A percentile compares a stretch with the other conserved stretches of the same genome.
These are phyloP conservation scores for Ophiognomonia clavigignenti-juglandacearum DNA, from an alignment of 2,329 filamentous ascomycete species.

Conservation along the genomic window DNA sequence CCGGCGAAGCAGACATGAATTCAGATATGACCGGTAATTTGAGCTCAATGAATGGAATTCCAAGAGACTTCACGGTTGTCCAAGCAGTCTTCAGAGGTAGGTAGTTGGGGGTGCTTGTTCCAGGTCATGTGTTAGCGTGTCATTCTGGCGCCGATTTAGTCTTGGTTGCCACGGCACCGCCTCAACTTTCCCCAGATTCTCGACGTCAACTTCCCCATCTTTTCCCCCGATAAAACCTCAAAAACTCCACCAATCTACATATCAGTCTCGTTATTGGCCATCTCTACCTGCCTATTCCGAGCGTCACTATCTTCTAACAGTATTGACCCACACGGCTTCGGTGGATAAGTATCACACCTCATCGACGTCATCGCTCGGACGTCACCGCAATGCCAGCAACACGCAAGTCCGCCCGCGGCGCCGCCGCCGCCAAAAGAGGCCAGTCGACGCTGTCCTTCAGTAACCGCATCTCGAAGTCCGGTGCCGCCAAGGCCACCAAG, in stretches of 20 bases:
- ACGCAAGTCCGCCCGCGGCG: slow-evolving; percentile 40
- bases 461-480: slow-evolving; percentile 50
- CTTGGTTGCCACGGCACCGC: slow-evolving; percentile 1
- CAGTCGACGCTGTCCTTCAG: slow-evolving; percentile 57
- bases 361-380: slow-evolving; percentile 17
- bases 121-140: slow-evolving; percentile 6
- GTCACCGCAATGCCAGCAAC: slow-evolving; percentile 43
- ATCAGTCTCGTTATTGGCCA: neutral
- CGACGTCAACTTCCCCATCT: neutral
- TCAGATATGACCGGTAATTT: no score
- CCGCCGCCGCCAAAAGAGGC: slow-evolving; percentile 30
- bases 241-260: no score
- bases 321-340: no score
- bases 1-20: no score
- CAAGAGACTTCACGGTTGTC: no score
- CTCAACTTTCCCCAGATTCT: neutral
- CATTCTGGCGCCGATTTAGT: neutral
- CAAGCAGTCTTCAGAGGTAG: neutral
- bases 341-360: no score
- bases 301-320: no score
- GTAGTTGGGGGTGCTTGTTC: neutral
- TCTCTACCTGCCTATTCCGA: no score
- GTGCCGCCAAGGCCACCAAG: slow-evolving; percentile 38
- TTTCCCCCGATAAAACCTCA: no score
- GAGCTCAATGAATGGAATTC: no score